Evolutionary conservation across 1,139 yeast genomes (phyloP).

Genomic region (Suhomyces terraborum): DNA sequence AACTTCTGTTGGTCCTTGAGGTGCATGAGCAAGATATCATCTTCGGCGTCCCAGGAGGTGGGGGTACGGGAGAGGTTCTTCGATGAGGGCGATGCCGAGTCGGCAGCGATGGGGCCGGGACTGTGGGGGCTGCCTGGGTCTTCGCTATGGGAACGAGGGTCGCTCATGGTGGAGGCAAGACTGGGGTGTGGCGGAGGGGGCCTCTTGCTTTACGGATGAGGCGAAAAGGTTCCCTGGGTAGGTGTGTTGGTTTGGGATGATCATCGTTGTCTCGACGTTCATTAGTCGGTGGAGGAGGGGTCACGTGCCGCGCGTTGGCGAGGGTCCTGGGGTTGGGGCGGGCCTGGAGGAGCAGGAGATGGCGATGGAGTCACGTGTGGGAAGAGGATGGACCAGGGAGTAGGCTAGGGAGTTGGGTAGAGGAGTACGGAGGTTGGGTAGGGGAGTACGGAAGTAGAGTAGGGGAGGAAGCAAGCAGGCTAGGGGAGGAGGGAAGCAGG

Average conservation of each 20-base stretch:
- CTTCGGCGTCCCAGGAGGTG: constrained; percentile 77
- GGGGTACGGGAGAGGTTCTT: constrained; percentile 49
- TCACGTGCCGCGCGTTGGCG: constrained; percentile 6
- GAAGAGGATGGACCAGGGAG: neutral
- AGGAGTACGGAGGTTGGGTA: neutral
- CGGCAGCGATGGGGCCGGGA: constrained; percentile 7
- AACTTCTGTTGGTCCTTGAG: constrained; percentile 69
- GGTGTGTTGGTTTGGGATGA: constrained; percentile 13
- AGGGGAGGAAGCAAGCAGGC: no score
- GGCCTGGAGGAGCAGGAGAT: neutral
- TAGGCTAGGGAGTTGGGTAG: neutral
- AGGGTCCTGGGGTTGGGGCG: neutral
- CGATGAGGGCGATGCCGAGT: constrained; percentile 9
- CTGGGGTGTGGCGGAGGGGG: neutral
- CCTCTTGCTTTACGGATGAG: constrained; percentile 1
- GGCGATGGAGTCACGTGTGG: neutral
- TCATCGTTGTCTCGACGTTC: constrained; percentile 16
- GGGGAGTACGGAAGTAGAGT: no score
- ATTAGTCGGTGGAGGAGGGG: constrained; percentile 6
- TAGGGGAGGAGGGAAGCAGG: no score
- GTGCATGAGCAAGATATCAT: constrained; percentile 66
- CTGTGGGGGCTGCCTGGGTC: constrained; percentile 10
- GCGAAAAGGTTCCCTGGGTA: neutral
- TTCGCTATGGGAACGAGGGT: constrained; percentile 5
- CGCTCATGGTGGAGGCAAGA: constrained; percentile 6